A percentile compares a stretch with the other conserved stretches of the same genome.
Conservation (phyloP, 2,329 filamentous ascomycete genomes). For the Aspergillus sp. region DNA sequence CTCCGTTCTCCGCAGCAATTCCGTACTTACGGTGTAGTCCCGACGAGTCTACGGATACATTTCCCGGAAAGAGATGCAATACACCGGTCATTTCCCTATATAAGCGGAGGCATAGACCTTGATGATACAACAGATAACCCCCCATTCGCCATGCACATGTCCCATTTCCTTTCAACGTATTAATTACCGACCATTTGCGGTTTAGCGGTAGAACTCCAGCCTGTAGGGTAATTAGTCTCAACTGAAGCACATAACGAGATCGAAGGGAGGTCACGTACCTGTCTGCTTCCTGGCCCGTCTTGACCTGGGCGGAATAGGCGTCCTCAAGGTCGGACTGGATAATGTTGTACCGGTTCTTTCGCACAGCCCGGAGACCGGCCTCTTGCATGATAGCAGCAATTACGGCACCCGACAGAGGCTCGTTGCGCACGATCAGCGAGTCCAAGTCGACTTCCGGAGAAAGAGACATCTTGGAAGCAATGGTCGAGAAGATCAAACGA, state of each 20-base stretch:
- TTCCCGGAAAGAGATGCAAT: neutral
- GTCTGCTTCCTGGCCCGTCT: slow-evolving; percentile 70
- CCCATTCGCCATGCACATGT: slow-evolving; percentile 23
- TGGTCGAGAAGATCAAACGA: slow-evolving; percentile 95
- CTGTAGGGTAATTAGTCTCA: slow-evolving; percentile 58
- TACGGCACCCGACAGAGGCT: slow-evolving; percentile 89
- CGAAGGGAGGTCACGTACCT: slow-evolving; percentile 42
- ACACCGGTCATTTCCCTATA: slow-evolving; percentile 18
- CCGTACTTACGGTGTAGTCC: no score
- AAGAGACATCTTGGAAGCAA: slow-evolving; percentile 94
- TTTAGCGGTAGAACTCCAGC: slow-evolving; percentile 84
- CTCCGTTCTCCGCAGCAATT: no score
- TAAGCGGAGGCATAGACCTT: slow-evolving; percentile 20
- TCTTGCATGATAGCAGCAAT: slow-evolving; percentile 99
- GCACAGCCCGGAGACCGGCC: slow-evolving; percentile 86
- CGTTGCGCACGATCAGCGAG: slow-evolving; percentile 92
- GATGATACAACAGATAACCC: slow-evolving; percentile 31
- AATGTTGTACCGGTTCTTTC: slow-evolving; percentile 99
- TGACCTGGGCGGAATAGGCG: slow-evolving; percentile 95
- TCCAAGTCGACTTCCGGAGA: slow-evolving; percentile 96
- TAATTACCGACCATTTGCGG: slow-evolving; percentile 3
- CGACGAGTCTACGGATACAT: neutral
- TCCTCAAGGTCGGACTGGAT: slow-evolving; percentile 97
- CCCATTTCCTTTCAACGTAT: slow-evolving; percentile 11
- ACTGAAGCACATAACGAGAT: slow-evolving; percentile 9